Percentiles rank a stretch among this genome's conserved stretches.
phyloP scores from a whole-genome alignment of 2,329 filamentous ascomycete species.

The Stemphylium beticola region DNA sequence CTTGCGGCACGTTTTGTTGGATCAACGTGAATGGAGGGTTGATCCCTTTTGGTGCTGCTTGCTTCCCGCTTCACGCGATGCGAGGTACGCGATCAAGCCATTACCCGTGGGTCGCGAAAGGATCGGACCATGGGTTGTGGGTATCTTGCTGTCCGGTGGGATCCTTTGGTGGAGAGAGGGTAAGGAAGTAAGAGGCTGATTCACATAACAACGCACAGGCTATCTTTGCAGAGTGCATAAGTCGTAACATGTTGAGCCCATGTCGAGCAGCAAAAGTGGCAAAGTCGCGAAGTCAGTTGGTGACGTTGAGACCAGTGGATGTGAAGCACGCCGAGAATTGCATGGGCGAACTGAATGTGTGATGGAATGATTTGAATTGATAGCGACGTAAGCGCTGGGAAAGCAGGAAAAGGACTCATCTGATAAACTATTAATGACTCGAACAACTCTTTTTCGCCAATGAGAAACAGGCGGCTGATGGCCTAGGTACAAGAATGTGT shows the following conservation, averaged over 20 bases:
- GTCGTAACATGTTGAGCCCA: too few relatives aligned
- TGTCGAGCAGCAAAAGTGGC: too few relatives aligned
- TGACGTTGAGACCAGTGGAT: too few relatives aligned
- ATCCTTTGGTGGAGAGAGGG: too few relatives aligned
- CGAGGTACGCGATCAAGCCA: conserved; percentile 7
- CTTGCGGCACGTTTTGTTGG: background rate
- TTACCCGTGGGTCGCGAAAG: background rate
- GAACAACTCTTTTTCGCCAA: conserved; percentile 12
- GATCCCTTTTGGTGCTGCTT: background rate
- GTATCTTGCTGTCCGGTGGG: too few relatives aligned
- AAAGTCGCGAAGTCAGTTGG: too few relatives aligned
- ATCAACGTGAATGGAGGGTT: background rate
- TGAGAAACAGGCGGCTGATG: conserved; percentile 7
- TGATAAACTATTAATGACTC: conserved; percentile 17
- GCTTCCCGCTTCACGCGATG: conserved; percentile 7
- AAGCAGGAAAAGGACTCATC: conserved; percentile 6
- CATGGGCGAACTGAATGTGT: too few relatives aligned
- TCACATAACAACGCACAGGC: too few relatives aligned
- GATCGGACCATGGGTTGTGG: background rate
- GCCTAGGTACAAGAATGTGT: conserved; percentile 9
- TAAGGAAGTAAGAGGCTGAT: too few relatives aligned
- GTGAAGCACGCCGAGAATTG: too few relatives aligned
- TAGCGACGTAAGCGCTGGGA: conserved; percentile 20
- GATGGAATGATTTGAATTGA: background rate
- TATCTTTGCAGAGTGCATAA: too few relatives aligned